Percentiles rank a stretch among this genome's conserved stretches.
phyloP scores from a whole-genome alignment of 257 asterid genomes.

The Solanum virginianum region DNA sequence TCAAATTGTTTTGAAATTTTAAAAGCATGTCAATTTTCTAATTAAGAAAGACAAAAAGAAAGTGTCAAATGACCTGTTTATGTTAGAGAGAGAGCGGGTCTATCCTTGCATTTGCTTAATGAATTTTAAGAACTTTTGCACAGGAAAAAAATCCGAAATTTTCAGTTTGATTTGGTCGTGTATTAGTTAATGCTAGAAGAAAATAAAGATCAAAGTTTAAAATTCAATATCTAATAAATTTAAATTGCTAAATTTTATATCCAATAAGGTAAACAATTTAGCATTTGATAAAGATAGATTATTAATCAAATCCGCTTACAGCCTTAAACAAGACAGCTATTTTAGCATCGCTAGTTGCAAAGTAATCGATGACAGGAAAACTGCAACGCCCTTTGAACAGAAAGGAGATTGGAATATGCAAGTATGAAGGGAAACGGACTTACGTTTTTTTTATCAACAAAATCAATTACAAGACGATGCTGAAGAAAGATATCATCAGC shows the following conservation, averaged over 20 bases:
- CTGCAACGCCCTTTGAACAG: neutral
- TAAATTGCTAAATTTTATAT: neutral
- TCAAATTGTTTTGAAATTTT: neutral
- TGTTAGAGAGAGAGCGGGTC: neutral
- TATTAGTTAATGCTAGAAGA: neutral
- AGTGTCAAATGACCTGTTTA: neutral
- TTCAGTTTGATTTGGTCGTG: neutral
- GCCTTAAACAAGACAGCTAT: neutral
- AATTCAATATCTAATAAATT: neutral
- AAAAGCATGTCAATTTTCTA: neutral
- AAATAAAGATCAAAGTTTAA: neutral
- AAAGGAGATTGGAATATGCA: neutral
- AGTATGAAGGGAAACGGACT: neutral
- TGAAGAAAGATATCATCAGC: slow-evolving; percentile 2
- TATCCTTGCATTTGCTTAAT: neutral
- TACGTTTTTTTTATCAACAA: neutral
- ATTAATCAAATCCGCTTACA: neutral
- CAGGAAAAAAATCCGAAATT: neutral
- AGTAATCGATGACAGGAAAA: neutral
- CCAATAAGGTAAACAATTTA: neutral
- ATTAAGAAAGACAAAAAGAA: neutral
- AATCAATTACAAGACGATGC: slow-evolving; percentile 8
- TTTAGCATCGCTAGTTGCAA: neutral
- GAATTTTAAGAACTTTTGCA: neutral
- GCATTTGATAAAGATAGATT: neutral